Base-by-base conservation (phyloP, 1,284 basidiomycete genomes). In the Cryptococcus sp. region DNA sequence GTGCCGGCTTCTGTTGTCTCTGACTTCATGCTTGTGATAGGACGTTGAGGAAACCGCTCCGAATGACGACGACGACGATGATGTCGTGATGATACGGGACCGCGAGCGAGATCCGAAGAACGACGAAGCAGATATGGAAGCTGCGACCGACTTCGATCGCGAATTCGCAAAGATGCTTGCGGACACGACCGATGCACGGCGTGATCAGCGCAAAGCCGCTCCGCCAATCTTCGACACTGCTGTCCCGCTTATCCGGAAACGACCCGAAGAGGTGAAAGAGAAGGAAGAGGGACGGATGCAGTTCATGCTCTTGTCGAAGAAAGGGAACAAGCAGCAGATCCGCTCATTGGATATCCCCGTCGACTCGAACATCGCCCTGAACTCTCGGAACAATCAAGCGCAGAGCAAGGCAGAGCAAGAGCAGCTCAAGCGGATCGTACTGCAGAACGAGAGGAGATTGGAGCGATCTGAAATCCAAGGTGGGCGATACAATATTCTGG, bases 91-190 rank as follows among this genome's bases (percentile, higher is more conserved):
- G 20, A 70, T 78, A 5, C 83, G 92, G 8, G 81, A 91, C 22
- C 75, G 74, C 13, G 66, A 71, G n/a, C 58, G 50, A 17, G 46
- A 65, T 6, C 52, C 57, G 31, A 75, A 72, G 44, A 71, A 72
- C 20, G 77, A 81, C 58, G 79, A 81, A 60, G 68, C 75, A 39
- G 79, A 80, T 42, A 87, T 90, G 66, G 91, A 95, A 69, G 93
- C 91, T 31, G 90, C 95, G 50, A 89, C 88, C 6, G 95, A 95
- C 47, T 98, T 99, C 71, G 91, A 87, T 11, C 91, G 93, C 73
- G 96, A 99, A 75, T 85, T 99, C 25, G 93, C 95, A 1, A 95
- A 91, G 80, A 88, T 99, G 82, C 87, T 96, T 49, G 90, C 89
- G 0, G 92, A 95, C 67, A 89, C 85, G 7, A 89, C 90, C 44